phyloP scores from a whole-genome alignment of 1,284 basidiomycete species.

The Schizophyllum amplum region DNA sequence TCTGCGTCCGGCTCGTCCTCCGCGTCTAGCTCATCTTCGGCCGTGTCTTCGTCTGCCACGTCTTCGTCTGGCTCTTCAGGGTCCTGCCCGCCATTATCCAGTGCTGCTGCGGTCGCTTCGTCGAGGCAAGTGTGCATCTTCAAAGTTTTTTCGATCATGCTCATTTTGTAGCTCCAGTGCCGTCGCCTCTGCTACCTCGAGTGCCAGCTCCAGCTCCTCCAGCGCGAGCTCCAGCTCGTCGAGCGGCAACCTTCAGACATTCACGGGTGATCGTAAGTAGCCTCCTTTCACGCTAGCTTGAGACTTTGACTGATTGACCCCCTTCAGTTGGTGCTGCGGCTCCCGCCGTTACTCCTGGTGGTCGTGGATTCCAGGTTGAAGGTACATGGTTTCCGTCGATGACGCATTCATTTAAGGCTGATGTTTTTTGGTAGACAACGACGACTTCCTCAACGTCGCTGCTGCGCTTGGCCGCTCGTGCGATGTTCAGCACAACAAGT shows the following conservation, averaged over 20 bases:
- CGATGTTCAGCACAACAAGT: conserved; percentile 52
- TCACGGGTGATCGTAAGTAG: neutral
- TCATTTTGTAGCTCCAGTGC: neutral
- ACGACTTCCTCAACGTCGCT: conserved; percentile 39
- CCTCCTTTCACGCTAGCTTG: too few relatives aligned
- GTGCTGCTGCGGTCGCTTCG: neutral
- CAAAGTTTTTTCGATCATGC: too few relatives aligned
- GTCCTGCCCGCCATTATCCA: too few relatives aligned
- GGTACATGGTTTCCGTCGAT: too few relatives aligned
- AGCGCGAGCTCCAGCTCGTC: neutral
- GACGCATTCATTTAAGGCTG: too few relatives aligned
- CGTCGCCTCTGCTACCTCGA: neutral
- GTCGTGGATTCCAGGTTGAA: conserved; percentile 39
- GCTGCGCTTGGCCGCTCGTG: conserved; percentile 51
- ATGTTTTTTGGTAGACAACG: too few relatives aligned
- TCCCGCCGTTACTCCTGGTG: conserved; percentile 36
- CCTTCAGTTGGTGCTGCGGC: conserved; percentile 38
- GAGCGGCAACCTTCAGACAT: neutral
- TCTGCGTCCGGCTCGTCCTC: neutral
- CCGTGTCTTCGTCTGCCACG: neutral
- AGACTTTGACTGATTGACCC: too few relatives aligned
- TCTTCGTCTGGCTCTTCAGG: neutral
- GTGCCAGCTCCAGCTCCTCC: neutral
- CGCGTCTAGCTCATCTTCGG: neutral
- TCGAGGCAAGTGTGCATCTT: neutral